Base-by-base conservation (phyloP, 1,284 basidiomycete species). In the Ceraceosorus bombacis region DNA sequence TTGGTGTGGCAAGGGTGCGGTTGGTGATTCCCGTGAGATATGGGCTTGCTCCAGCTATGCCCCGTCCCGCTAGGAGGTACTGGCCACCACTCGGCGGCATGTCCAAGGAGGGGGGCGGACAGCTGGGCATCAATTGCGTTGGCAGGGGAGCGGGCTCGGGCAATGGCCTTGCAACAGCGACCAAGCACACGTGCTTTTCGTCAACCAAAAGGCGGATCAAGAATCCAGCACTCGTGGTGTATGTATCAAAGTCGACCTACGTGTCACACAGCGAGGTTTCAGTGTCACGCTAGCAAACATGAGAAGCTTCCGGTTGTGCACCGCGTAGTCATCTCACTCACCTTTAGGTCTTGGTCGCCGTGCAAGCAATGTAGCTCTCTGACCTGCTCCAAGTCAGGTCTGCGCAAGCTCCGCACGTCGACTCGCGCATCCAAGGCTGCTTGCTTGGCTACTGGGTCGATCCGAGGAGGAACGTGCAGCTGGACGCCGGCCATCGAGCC, bases 331-430 rank as follows among this genome's bases (percentile, higher is more conserved):
- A 27, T 27, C 36, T 15, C 56, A 68, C 71, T 72, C 64, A 72
- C 70, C 64, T 63, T 69, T 10, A 15, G 10, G 57, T 73, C 70
- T 38, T 59, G 61, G 55, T 74, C 72, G 58, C 72, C 72, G 57
- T 72, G 69, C 41, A 66, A 67, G 59, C 67, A 69, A 54, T 74
- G 72, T 13, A 74, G 57, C 13, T 74, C 71, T 50, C 71, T 63
- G n/a, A 74, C 69, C 54, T 74, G 72, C 55, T 73, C 72, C 48
- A 74, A 57, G 40, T 74, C 72, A 57, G 66, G 59, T 15, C 72
- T 57, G 37, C 67, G 61, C 15, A 73, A 59, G 36, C 60, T 40
- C 2, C 72, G 67, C 10, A 73, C 64, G 51, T 72, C 69, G 51
- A 74, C 56, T 15, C 72, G 64, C n/a, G 65, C 61, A 53, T 74